These are phyloP conservation scores for Kockiozyma suomiensis DNA, from an alignment of 805 yeast genomes.

Conservation along the genomic window DNA sequence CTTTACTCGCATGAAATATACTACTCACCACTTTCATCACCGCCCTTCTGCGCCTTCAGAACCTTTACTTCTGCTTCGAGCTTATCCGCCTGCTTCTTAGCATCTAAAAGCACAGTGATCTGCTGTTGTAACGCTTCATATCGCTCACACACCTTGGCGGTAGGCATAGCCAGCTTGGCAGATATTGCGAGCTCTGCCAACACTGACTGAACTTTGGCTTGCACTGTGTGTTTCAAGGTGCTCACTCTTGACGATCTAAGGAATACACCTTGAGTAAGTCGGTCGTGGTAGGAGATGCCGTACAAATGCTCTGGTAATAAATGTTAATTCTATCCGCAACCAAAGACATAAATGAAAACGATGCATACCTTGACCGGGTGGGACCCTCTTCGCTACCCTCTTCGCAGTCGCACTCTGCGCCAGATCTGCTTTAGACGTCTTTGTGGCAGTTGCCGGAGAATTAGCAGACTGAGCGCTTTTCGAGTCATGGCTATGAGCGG, in stretches of 20 bases:
- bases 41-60: constrained; percentile 25
- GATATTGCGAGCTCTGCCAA: constrained; percentile 81
- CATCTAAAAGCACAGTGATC: constrained; percentile 72
- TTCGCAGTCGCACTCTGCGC: constrained; percentile 26
- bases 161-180: constrained; percentile 78
- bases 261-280: constrained; percentile 67
- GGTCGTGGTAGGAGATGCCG: constrained; percentile 74
- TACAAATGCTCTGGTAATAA: constrained; percentile 60
- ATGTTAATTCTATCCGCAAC: not conserved
- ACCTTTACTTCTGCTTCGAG: constrained; percentile 74
- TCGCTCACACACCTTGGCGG: constrained; percentile 71
- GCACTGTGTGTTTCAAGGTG: constrained; percentile 75
- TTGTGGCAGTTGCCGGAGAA: not conserved
- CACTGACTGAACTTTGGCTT: constrained; percentile 59
- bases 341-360: not conserved
- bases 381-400: constrained; percentile 26
- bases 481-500: not conserved
- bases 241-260: constrained; percentile 79
- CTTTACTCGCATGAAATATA: not conserved
- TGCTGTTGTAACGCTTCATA: constrained; percentile 75
- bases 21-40: not conserved
- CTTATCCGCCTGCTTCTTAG: constrained; percentile 85
- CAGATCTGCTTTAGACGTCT: constrained; percentile 23
- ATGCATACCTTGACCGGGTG: constrained; percentile 26
- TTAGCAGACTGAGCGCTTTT: not conserved